Percentiles rank a stretch among this genome's conserved stretches.
These are phyloP conservation scores for Pseudonectria buxi DNA, from an alignment of 2,329 filamentous ascomycete genomes.

Conservation along the genomic window DNA sequence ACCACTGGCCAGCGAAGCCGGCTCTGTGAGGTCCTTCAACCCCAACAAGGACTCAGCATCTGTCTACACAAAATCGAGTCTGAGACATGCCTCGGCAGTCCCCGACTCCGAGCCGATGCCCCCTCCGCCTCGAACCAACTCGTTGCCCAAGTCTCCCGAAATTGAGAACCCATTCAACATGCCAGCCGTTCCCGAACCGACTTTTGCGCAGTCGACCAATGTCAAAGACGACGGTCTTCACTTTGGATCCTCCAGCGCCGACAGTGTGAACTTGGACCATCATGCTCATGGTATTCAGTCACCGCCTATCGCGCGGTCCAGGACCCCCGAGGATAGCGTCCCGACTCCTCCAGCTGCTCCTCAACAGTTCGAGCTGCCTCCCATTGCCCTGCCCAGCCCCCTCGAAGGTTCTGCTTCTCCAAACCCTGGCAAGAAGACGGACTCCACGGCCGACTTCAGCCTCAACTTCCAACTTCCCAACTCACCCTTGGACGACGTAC, in stretches of 20 bases:
- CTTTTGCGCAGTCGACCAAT: too few species aligned
- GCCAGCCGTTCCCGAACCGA: conserved; percentile 25
- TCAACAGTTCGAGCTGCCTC: conserved; percentile 16
- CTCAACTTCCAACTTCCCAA: conserved; percentile 31
- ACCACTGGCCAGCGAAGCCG: conserved; percentile 52
- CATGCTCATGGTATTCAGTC: conserved; percentile 22
- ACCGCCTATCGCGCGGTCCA: conserved; percentile 25
- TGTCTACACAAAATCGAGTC: conserved; percentile 37
- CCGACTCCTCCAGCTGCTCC: too few species aligned
- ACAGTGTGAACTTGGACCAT: conserved; percentile 33
- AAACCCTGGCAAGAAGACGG: conserved; percentile 20
- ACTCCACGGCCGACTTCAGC: conserved; percentile 25
- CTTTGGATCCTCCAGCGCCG: conserved; percentile 30
- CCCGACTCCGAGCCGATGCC: conserved; percentile 22
- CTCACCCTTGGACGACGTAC: conserved; percentile 16
- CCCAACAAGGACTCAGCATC: conserved; percentile 38
- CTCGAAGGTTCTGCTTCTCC: conserved; percentile 13
- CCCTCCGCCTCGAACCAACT: conserved; percentile 33
- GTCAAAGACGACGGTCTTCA: conserved; percentile 12
- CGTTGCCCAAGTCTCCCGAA: conserved; percentile 35
- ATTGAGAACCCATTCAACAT: conserved; percentile 29
- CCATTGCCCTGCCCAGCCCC: conserved; percentile 11
- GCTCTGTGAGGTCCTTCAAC: conserved; percentile 48
- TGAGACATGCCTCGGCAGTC: conserved; percentile 26
- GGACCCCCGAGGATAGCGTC: conserved; percentile 23